A percentile compares a stretch with the other conserved stretches of the same genome.
Conservation (phyloP, 129 eudicot genomes). For the Flaveria brownii region DNA sequence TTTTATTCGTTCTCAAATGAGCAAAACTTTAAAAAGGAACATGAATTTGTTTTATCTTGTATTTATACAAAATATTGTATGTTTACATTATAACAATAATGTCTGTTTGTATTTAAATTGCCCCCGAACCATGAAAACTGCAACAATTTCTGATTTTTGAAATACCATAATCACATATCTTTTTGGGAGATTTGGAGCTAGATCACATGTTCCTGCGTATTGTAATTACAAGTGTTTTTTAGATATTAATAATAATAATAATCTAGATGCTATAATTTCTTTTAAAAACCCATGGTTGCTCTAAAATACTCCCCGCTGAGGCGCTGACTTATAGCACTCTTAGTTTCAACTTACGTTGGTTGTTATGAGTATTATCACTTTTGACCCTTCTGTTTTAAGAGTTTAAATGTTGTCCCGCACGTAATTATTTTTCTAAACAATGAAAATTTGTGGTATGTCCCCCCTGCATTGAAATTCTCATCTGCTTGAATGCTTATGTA, state of each 20-base stretch:
- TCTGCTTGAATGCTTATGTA: conserved; percentile 24
- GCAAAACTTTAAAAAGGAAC: neutral
- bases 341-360: neutral
- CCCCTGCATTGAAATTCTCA: neutral
- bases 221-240: neutral
- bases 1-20: neutral
- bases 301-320: neutral
- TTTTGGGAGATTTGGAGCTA: conserved; percentile 17
- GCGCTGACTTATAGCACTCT: neutral
- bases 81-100: conserved; percentile 9
- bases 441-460: neutral
- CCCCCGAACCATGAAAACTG: neutral
- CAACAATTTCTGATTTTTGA: neutral
- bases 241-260: neutral
- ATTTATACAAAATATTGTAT: conserved; percentile 10
- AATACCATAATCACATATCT: neutral
- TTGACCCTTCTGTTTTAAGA: conserved; percentile 1
- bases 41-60: neutral
- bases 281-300: conserved; percentile 10
- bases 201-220: neutral
- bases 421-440: conserved; percentile 6
- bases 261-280: conserved; percentile 13
- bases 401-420: neutral
- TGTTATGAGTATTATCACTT: neutral
- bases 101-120: neutral